Evolutionary conservation across 371 early-diverging fungal genomes (phyloP).

Genomic region (Mortierella sp.): DNA sequence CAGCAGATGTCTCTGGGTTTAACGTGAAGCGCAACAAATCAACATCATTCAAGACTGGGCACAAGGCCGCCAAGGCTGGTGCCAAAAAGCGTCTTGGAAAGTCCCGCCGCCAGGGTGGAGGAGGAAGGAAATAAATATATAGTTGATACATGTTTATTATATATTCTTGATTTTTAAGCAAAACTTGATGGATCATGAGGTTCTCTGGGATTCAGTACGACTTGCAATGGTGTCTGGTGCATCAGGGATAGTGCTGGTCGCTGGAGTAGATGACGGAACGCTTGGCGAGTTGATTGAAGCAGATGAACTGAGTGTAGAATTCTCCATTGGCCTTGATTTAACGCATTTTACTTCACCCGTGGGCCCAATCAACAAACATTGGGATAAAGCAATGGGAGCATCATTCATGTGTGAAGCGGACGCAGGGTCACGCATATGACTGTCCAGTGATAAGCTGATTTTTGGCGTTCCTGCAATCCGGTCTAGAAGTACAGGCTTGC

Average conservation of each 20-base stretch:
- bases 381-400: conserved; percentile 55
- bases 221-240: conserved; percentile 8
- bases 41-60: conserved; percentile 47
- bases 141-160: conserved; percentile 1
- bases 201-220: conserved; percentile 12
- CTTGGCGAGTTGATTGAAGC: conserved; percentile 11
- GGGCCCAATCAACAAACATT: conserved; percentile 68
- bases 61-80: conserved; percentile 43
- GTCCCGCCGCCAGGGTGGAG: conserved; percentile 51
- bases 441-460: conserved; percentile 19
- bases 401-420: neutral
- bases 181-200: conserved; percentile 8
- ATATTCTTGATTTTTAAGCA: neutral
- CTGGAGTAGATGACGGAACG: conserved; percentile 10
- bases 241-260: neutral
- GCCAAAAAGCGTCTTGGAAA: conserved; percentile 54
- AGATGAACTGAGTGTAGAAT: conserved; percentile 11
- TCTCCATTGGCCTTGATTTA: conserved; percentile 15
- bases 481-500: conserved; percentile 60
- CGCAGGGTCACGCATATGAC: neutral
- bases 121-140: conserved; percentile 32
- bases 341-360: conserved; percentile 65
- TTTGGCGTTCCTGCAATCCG: conserved; percentile 60
- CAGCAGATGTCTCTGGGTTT: conserved; percentile 78
- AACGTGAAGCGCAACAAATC: conserved; percentile 73